Evolutionary conservation across 495 filamentous ascomycete species (phyloP), one percentile per base, ranked within the genome.

Genomic region (Penicillium subrubescens): DNA sequence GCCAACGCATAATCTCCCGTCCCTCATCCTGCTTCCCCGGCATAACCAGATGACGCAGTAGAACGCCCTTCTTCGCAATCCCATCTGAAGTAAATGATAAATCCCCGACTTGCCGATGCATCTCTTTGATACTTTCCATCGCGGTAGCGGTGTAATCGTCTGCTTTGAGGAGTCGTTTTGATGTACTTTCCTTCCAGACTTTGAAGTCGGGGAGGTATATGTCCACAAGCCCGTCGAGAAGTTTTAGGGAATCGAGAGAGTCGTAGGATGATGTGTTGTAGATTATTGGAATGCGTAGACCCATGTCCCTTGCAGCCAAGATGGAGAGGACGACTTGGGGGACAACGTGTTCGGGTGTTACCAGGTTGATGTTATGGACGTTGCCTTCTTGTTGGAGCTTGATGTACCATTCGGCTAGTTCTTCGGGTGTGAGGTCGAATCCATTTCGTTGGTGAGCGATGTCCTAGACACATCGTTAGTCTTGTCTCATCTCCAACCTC

Each of bases 201-300:
- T 93, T 93, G 80, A 93, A 92, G 65, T 93, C 90, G 0, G 90
- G 86, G 10, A 93, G 79, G 71, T 92, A 93, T 46, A 93, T 90
- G 71, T 93, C 90, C 0, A 93, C 85, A 11, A 93, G 78, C 0
- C 90, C 91, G 66, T 92, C 87, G 48, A 93, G 77, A 3, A 93
- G 77, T 39, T 85, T 72, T 0, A 93, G 71, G 0, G 87, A 90
- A 0, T 83, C 87, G 4, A 90, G 73, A 1, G 86, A 90, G 74
- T 93, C 91, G 66, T 89, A 93, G 6, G 86, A 86, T 0, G 88
- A 90, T 0, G 90, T 92, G 64, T 93, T 94, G 78, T 94, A 92
- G 37, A 94, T 79, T 61, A 93, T 87, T 5, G 91, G 91, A 19
- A 93, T 58, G 3, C 73, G 77, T 21, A 93, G 78, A 1, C 90